Evolutionary conservation across 2,329 filamentous ascomycete species (phyloP), one percentile per base, ranked within the genome.

Genomic region (Ceratocystis alfenasii): DNA sequence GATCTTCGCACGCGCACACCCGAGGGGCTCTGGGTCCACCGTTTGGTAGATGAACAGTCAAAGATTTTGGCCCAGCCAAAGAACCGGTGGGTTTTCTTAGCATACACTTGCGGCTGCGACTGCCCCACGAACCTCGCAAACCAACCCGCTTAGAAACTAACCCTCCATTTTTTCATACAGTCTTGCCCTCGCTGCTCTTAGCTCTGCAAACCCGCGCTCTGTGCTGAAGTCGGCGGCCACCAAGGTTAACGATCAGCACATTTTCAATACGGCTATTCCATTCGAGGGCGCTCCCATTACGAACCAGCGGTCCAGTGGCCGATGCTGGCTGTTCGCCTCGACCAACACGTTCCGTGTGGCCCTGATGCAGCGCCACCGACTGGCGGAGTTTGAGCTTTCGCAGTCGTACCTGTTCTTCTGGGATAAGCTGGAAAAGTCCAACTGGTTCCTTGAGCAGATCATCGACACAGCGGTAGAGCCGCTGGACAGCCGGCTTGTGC

Each of bases 321-420:
- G 91, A 69, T 96, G 91, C 79, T 96, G 91, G 91, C 83, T 95
- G 69, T 96, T 96, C 71, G 91, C 91, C 0, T 85, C 88, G 3
- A 94, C 89, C n/a, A 95, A 95, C 71, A 86, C 95, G 66, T 94
- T 95, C 76, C 87, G 91, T 33, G 82, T 95, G n/a, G 87, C 90
- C 0, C 79, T 95, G 60, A 93, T 94, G 87, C 87, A 89, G 75
- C 87, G 87, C 71, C 88, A 95, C 75, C 83, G 85, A 69, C 82
- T 95, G 22, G 82, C 86, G 60, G 79, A 82, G 64, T 95, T 95
- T 71, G 89, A 95, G 78, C 80, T 96, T n/a, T 91, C 87, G 36
- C 91, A 95, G 75, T 81, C 87, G 0, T 95, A 95, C 72, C 81
- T 95, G 3, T 95, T 93, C 77, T 95, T 90, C 80, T 95, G 88